Evolutionary conservation across 2,329 filamentous ascomycete genomes (phyloP), one percentile per base, ranked within the genome.

Genomic region (Parafenestella ontariensis): DNA sequence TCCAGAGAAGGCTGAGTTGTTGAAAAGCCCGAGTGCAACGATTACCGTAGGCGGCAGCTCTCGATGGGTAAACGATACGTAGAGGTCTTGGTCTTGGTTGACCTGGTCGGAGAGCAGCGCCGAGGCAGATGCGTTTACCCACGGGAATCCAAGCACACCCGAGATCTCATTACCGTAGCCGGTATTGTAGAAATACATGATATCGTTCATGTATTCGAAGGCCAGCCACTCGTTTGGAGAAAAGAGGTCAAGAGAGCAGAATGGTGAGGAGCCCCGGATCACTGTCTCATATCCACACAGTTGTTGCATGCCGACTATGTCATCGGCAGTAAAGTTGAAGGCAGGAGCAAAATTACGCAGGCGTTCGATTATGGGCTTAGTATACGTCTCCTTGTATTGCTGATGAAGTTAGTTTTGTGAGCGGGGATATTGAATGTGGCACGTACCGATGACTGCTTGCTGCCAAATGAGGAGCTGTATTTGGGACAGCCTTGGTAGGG

Each of bases 1-100:
- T 9, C 82, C 82, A 2, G 81, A 78, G 55, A 82, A 83, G 0
- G 78, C 81, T 3, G 85, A 87, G 73, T 89, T 89, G 77, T 89
- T 89, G 79, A 89, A 90, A 4, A 90, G 78, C 0, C 87, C 87
- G 73, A 90, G 81, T 0, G 87, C 86, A 1, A 89, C 87, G 1
- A 87, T 75, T 1, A 89, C 85, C 54, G 85, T 87, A 1, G 88
- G 87, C 1, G 87, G 87, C 2, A 90, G 76, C 69, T 90, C 87
- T 18, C 87, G 84, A 69, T 90, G 87, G 0, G 87, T 89, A 76
- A 90, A 90, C 47, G 85, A 87, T 36, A 89, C 79, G 65, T 87
- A 88, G 7, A 90, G 78, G 51, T 89, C 85, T 65, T 89, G 81
- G n/a, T 89, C 85, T 65, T 89, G 81, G n/a, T 73, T 71, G 5